A percentile compares a stretch with the other conserved stretches of the same genome.
These are phyloP conservation scores for Candolleomyces aberdarensis DNA, from an alignment of 768 basidiomycete species.

Conservation along the genomic window DNA sequence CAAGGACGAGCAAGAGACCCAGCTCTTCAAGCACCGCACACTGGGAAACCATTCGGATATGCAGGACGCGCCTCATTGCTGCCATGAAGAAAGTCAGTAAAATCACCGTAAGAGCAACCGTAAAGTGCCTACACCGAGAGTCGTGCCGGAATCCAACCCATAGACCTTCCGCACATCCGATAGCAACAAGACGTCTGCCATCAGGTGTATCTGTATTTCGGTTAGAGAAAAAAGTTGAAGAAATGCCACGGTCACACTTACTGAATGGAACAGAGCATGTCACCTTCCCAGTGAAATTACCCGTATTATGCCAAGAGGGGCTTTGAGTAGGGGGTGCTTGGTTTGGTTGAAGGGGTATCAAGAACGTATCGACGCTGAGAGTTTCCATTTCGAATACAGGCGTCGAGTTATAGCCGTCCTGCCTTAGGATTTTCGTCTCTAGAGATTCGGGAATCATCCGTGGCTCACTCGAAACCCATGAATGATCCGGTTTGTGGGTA, in stretches of 20 bases:
- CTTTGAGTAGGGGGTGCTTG: constrained; percentile 34
- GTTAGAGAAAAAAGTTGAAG: constrained; percentile 34
- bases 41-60: constrained; percentile 89
- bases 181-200: constrained; percentile 76
- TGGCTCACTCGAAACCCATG: too few relatives aligned
- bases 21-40: constrained; percentile 95
- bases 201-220: constrained; percentile 74
- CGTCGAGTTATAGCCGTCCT: constrained; percentile 86
- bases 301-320: constrained; percentile 73
- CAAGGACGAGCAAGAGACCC: constrained; percentile 93
- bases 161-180: constrained; percentile 90
- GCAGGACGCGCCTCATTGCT: constrained; percentile 91
- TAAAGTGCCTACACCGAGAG: constrained; percentile 59
- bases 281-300: constrained; percentile 74
- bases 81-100: constrained; percentile 29
- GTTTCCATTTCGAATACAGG: constrained; percentile 95
- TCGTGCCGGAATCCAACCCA: constrained; percentile 94
- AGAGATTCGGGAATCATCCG: too few relatives aligned
- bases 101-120: not conserved
- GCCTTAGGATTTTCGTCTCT: constrained; percentile 81
- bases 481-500: too few relatives aligned
- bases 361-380: constrained; percentile 84
- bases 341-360: constrained; percentile 61
- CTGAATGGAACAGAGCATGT: constrained; percentile 96
- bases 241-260: constrained; percentile 27